Evolutionary conservation across 345 rosid species (phyloP), one percentile per base, ranked within the genome.

Genomic region (Moricandia moricandioides): DNA sequence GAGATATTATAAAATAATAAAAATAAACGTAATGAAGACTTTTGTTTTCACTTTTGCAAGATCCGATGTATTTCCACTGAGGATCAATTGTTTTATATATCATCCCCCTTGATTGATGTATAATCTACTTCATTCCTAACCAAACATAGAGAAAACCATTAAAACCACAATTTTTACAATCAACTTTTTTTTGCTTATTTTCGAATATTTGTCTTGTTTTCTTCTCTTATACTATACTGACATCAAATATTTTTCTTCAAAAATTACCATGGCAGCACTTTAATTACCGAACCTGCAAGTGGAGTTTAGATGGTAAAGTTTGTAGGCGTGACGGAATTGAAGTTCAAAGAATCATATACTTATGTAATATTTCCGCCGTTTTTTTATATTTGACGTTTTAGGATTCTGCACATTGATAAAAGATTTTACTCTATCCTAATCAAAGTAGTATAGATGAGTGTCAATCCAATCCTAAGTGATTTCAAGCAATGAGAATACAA

Each of bases 61-160:
- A 77, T 77, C 80, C 80, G 0, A 77, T 57, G 80, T 37, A 77
- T 31, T 77, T 70, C 80, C 80, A 70, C 71, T 45, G 57, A 40
- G 14, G 27, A 21, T 63, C 8, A 7, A 6, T 62, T 69, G 6
- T 35, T 62, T 51, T 14, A 8, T 59, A 16, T 61, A 61, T 8
- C 26, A 17, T 7, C 56, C n/a, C n/a, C 67, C 56, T 24, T 12
- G 29, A 68, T 30, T 31, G 29, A 45, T 33, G 62, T 65, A 57
- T 59, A 57, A 21, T 43, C 27, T 24, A 66, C 17, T 57, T 65
- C 65, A 16, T 65, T 57, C 59, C n/a, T 18, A 13, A 6, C 52
- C 16, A 29, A 12, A 27, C 4, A 6, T 17, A 45, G 2, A 45
- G 13, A 12, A 40, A 40, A 11, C 4, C 49, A 10, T 40, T 7